Evolutionary conservation across 176 grass and related monocot genomes (phyloP).

Genomic region (Ampelocalamus luodianensis): DNA sequence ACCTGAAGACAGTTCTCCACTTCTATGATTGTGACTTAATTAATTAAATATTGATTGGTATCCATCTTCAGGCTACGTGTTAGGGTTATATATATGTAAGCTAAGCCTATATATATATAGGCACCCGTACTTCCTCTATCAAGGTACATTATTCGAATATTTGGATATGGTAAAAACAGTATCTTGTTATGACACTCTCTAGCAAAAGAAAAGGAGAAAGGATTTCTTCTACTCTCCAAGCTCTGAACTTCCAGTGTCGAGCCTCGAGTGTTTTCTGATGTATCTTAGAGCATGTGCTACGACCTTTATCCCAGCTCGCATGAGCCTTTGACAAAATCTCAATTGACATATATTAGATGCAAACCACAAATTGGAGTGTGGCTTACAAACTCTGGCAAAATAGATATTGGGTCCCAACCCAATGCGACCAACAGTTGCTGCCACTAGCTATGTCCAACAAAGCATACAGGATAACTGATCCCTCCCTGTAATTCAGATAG

Average conservation of each 20-base stretch:
- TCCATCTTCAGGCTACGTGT: conserved; percentile 20
- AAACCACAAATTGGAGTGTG: neutral
- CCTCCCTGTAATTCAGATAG: conserved; percentile 37
- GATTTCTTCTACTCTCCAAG: neutral
- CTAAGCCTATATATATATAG: neutral
- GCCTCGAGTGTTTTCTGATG: no score
- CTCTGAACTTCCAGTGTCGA: no score
- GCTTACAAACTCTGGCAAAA: neutral
- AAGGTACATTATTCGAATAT: neutral
- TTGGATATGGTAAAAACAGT: neutral
- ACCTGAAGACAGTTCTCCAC: neutral
- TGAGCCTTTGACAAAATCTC: neutral
- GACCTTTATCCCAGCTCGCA: neutral
- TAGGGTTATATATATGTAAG: neutral
- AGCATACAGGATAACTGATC: neutral
- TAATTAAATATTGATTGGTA: neutral
- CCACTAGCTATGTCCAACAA: neutral
- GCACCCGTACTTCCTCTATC: neutral
- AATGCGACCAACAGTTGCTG: neutral
- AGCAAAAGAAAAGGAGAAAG: no score
- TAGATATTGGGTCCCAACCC: neutral
- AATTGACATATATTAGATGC: neutral
- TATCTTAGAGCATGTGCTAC: neutral
- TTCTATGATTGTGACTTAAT: neutral
- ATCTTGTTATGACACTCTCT: no score